Percentiles rank a stretch among this genome's conserved stretches.
Evolutionary conservation across 129 eudicot species (phyloP).

Genomic region (Chrysanthemum seticuspe): DNA sequence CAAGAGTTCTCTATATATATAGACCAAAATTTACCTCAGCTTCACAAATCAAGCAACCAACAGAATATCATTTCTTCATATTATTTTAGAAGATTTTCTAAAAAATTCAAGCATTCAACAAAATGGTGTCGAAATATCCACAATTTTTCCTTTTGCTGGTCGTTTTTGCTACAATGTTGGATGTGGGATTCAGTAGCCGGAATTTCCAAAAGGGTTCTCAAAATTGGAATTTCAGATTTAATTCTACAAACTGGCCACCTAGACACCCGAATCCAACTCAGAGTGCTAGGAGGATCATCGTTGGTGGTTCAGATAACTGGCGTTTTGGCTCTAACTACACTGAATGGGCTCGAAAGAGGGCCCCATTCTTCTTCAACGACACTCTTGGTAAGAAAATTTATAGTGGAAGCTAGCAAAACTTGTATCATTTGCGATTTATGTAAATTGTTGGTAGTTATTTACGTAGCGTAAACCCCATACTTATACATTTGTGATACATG

Average conservation of each 20-base stretch:
- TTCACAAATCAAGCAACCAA: conserved; percentile 22
- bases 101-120: not conserved
- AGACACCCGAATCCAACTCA: conserved; percentile 29
- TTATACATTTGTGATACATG: not conserved
- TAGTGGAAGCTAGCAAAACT: not conserved
- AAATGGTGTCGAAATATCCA: conserved; percentile 5
- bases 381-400: conserved; percentile 47
- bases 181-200: conserved; percentile 23
- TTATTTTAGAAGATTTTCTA: not conserved
- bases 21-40: not conserved
- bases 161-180: conserved; percentile 2
- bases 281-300: conserved; percentile 36
- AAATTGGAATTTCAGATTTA: conserved; percentile 18
- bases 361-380: conserved; percentile 59
- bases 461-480: too few relatives aligned
- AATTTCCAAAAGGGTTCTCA: conserved; percentile 16
- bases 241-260: conserved; percentile 33
- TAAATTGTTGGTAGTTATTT: not conserved
- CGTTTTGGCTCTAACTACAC: conserved; percentile 66
- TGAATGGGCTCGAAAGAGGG: conserved; percentile 57
- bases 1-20: conserved; percentile 4
- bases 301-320: conserved; percentile 65
- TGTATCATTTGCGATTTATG: not conserved
- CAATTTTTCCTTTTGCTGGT: conserved; percentile 3
- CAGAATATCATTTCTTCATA: not conserved